Evolutionary conservation across 257 asterid species (phyloP).

Genomic region (Petunia axillaris): DNA sequence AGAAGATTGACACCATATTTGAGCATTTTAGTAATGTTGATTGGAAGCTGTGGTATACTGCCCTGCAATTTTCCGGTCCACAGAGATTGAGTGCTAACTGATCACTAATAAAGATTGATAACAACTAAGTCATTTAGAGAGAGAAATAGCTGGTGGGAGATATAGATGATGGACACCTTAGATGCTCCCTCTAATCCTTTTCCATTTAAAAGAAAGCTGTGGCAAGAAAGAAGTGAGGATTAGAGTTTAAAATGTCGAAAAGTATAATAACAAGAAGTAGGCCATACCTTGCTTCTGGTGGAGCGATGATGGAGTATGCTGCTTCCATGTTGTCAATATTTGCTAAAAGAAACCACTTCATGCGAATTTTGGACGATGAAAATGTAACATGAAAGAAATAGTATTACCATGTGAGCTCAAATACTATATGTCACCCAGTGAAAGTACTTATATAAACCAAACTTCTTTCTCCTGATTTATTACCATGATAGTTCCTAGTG

Average conservation of each 20-base stretch:
- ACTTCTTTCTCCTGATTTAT: conserved; percentile 6
- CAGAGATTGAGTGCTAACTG: neutral
- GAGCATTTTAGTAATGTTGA: conserved; percentile 20
- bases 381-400: neutral
- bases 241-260: neutral
- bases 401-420: neutral
- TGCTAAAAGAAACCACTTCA: conserved; percentile 24
- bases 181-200: conserved; percentile 14
- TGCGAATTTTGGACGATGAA: neutral
- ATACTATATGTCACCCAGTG: neutral
- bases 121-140: neutral
- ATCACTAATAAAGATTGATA: neutral
- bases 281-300: conserved; percentile 27
- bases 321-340: conserved; percentile 7
- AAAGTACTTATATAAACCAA: neutral
- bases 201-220: conserved; percentile 28
- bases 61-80: neutral
- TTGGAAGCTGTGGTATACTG: conserved; percentile 20
- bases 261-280: neutral
- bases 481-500: neutral
- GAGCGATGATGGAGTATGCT: conserved; percentile 24
- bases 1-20: conserved; percentile 28
- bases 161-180: neutral
- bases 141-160: neutral
- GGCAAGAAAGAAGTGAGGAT: neutral